Percentiles rank a stretch among this genome's conserved stretches.
Conservation (phyloP, 768 basidiomycete species). For the Leccinellum luteum region DNA sequence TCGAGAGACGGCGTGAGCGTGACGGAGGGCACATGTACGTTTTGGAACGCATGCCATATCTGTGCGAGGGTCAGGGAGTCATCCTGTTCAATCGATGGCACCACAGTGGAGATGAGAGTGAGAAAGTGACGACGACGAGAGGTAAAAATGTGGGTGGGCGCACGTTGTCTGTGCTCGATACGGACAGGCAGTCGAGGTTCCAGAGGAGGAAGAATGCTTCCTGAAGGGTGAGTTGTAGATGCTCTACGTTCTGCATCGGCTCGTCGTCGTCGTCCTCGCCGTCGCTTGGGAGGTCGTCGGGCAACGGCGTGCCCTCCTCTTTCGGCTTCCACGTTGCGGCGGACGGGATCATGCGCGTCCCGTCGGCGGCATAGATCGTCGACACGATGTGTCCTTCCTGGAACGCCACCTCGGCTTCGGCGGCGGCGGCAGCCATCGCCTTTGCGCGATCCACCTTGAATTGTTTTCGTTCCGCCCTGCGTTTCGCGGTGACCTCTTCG, state of each 20-base stretch:
- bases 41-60: constrained; percentile 67
- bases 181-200: constrained; percentile 77
- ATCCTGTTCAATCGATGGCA: constrained; percentile 36
- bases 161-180: constrained; percentile 68
- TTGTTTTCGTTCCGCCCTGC: constrained; percentile 83
- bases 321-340: constrained; percentile 77
- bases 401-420: constrained; percentile 77
- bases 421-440: constrained; percentile 80
- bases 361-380: constrained; percentile 54
- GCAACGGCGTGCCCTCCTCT: constrained; percentile 18
- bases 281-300: constrained; percentile 29
- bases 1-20: constrained; percentile 29
- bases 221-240: constrained; percentile 84
- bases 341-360: constrained; percentile 57
- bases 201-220: constrained; percentile 90
- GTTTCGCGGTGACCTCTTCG: constrained; percentile 87
- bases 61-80: constrained; percentile 52
- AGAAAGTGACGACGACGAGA: not conserved
- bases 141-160: constrained; percentile 13
- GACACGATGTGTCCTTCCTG: constrained; percentile 63
- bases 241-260: constrained; percentile 72
- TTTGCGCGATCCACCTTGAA: constrained; percentile 91
- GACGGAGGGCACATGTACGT: constrained; percentile 45
- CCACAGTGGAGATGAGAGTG: not conserved
- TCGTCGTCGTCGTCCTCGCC: constrained; percentile 41